phyloP scores from a whole-genome alignment of 73 alveolate genomes.

The Paramecium pentaurelia region DNA sequence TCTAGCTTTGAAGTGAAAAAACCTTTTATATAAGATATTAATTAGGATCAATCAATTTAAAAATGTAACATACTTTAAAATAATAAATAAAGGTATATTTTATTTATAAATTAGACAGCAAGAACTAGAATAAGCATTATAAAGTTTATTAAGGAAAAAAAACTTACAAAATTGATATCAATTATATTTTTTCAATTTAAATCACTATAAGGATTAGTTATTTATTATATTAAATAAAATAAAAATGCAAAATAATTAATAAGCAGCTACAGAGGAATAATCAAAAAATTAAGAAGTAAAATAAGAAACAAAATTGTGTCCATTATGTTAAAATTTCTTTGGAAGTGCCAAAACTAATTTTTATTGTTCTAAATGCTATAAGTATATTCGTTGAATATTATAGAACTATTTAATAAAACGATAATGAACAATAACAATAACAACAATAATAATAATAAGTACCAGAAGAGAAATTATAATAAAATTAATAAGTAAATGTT shows the following conservation, averaged over 20 bases:
- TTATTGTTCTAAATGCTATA: conserved; percentile 16
- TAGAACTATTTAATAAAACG: not conserved
- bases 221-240: not conserved
- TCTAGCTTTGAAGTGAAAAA: not conserved
- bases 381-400: not conserved
- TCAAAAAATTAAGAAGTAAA: not conserved
- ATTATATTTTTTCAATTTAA: not conserved
- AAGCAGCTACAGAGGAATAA: not conserved
- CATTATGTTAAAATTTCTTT: not conserved
- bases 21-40: not conserved
- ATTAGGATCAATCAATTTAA: not conserved
- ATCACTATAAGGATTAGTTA: not conserved
- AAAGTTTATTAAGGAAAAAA: not conserved
- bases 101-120: not conserved
- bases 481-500: not conserved
- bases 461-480: not conserved
- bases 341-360: not conserved
- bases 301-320: not conserved
- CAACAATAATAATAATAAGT: not conserved
- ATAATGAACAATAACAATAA: not conserved
- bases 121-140: not conserved
- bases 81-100: not conserved
- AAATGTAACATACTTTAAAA: not conserved
- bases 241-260: conserved; percentile 1
- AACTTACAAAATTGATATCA: not conserved